Conservation (phyloP, 768 basidiomycete species). For the Lentinula sp. region DNA sequence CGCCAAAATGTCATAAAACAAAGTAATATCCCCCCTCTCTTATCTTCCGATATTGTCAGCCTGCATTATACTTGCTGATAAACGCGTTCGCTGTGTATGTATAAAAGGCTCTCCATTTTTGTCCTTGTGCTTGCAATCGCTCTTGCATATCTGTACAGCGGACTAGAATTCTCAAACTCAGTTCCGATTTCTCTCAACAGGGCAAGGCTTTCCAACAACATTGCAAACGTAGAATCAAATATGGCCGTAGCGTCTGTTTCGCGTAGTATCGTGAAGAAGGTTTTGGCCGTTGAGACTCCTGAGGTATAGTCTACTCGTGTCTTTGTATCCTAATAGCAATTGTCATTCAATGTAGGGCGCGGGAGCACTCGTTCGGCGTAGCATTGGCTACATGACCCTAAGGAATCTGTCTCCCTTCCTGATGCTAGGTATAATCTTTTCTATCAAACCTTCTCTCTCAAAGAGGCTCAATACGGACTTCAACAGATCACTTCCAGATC, state of each 20-base stretch:
- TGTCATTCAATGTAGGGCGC: constrained; percentile 45
- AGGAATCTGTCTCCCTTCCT: constrained; percentile 88
- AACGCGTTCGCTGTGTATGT: background rate
- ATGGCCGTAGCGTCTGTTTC: constrained; percentile 38
- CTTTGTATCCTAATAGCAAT: constrained; percentile 2
- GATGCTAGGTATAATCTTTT: constrained; percentile 40
- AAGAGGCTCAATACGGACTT: background rate
- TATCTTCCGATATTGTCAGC: background rate
- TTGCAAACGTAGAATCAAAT: constrained; percentile 1
- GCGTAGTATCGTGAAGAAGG: constrained; percentile 69
- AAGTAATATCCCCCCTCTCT: background rate
- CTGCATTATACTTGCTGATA: background rate
- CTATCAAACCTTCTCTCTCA: background rate
- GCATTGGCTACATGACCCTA: constrained; percentile 71
- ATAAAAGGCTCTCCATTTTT: background rate
- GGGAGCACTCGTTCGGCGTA: constrained; percentile 79
- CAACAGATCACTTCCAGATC: constrained; percentile 66
- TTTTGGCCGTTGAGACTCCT: constrained; percentile 68
- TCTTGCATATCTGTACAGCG: background rate
- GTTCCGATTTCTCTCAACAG: background rate
- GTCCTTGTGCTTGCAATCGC: background rate
- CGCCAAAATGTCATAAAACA: background rate
- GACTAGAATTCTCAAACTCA: background rate
- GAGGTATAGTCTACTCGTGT: constrained; percentile 38
- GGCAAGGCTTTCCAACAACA: background rate